These are phyloP conservation scores for Colletotrichum sp. DNA, from an alignment of 2,329 filamentous ascomycete species.

Conservation along the genomic window DNA sequence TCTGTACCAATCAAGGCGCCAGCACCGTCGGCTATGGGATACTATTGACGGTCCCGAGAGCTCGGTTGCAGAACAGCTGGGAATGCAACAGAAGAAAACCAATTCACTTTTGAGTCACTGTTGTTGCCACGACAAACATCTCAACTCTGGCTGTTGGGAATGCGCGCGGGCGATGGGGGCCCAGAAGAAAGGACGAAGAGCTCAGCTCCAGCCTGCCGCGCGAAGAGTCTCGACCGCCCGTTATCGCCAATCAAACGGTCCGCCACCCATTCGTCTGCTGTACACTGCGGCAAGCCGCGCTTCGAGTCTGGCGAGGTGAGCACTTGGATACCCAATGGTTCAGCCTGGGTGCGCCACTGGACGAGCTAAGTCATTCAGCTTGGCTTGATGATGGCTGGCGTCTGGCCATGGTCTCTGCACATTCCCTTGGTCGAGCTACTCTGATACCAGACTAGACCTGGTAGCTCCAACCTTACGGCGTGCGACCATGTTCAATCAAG, in stretches of 20 bases:
- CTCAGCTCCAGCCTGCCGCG: not conserved
- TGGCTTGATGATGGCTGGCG: slow-evolving; percentile 18
- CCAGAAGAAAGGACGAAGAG: not conserved
- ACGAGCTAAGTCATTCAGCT: not conserved
- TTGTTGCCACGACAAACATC: slow-evolving; percentile 10
- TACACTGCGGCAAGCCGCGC: not conserved
- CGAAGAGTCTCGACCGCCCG: not conserved
- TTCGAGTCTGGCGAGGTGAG: not conserved
- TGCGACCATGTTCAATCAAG: not conserved
- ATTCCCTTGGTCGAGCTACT: not conserved
- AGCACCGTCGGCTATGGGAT: not conserved
- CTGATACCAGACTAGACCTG: not conserved
- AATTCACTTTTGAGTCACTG: not conserved
- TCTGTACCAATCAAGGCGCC: not conserved
- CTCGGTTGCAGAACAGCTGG: not conserved
- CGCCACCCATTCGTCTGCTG: not conserved
- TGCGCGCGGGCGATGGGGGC: not conserved
- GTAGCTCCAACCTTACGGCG: not conserved
- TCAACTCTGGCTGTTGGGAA: not conserved
- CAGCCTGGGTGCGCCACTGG: not conserved
- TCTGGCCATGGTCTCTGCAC: not conserved
- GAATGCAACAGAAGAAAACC: not conserved
- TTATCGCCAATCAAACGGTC: not conserved
- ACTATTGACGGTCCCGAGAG: slow-evolving; percentile 13
- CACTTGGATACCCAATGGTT: not conserved